Percentiles rank a stretch among this genome's conserved stretches.
Evolutionary conservation across 2,329 filamentous ascomycete genomes (phyloP).

Genomic region (Lecanicillium sp.): DNA sequence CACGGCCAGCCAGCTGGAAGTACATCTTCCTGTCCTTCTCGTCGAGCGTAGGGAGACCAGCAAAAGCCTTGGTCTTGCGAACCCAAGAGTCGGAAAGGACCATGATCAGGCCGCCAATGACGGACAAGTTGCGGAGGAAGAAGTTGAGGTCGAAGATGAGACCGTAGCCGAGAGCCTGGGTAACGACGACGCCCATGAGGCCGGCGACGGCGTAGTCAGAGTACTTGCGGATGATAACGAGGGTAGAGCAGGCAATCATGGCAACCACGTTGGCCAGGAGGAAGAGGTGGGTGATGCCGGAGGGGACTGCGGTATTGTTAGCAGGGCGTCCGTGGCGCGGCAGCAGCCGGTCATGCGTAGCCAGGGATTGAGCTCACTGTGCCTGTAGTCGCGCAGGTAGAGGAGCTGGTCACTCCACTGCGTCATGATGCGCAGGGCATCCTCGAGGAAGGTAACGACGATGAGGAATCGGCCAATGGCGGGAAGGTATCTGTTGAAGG

Average conservation of each 20-base stretch:
- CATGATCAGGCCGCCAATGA: conserved; percentile 96
- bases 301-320: conserved; percentile 57
- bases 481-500: conserved; percentile 66
- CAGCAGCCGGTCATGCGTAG: background rate
- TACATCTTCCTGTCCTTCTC: conserved; percentile 99
- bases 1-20: conserved; percentile 93
- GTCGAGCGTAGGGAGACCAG: conserved; percentile 85
- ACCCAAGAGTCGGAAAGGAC: conserved; percentile 97
- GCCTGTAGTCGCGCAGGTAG: conserved; percentile 86
- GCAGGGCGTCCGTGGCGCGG: background rate
- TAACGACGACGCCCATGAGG: conserved; percentile 82
- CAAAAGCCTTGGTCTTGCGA: conserved; percentile 93
- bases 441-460: conserved; percentile 96
- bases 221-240: conserved; percentile 89
- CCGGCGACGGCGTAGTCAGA: conserved; percentile 89
- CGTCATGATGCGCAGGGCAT: conserved; percentile 90
- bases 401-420: conserved; percentile 95
- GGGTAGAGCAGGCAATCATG: conserved; percentile 72
- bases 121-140: conserved; percentile 96
- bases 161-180: conserved; percentile 92
- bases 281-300: conserved; percentile 85
- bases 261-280: conserved; percentile 82
- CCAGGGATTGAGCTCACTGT: conserved; percentile 61
- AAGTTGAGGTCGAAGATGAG: conserved; percentile 99
- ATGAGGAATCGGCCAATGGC: conserved; percentile 96